Conservation (phyloP, 257 asterid species). For the Galeopsis tetrahit region DNA sequence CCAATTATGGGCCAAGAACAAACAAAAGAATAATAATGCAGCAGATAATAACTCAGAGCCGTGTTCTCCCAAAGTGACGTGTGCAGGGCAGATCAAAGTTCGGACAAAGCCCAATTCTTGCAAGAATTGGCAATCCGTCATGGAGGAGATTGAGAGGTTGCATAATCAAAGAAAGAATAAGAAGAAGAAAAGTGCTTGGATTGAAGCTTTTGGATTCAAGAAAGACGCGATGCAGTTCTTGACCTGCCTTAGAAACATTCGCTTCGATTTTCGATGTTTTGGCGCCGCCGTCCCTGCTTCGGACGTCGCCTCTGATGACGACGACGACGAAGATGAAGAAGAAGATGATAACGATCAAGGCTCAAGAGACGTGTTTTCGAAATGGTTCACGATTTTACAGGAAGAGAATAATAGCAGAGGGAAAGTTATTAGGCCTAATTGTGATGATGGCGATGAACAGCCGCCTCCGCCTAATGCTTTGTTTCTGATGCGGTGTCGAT, state of each 20-base stretch:
- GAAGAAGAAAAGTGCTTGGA: conserved; percentile 51
- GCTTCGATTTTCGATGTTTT: conserved; percentile 82
- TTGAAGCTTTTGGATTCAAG: conserved; percentile 72
- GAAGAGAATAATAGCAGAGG: conserved; percentile 39
- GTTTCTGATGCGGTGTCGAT: conserved; percentile 83
- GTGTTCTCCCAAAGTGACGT: conserved; percentile 83
- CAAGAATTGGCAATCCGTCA: conserved; percentile 89
- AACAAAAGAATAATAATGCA: conserved; percentile 28
- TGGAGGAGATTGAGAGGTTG: conserved; percentile 89
- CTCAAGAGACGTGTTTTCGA: conserved; percentile 65
- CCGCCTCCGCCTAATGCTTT: conserved; percentile 63
- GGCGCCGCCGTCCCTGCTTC: conserved; percentile 65
- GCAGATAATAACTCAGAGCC: conserved; percentile 65
- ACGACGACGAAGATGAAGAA: conserved; percentile 41
- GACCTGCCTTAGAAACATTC: conserved; percentile 63
- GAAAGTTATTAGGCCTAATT: conserved; percentile 10
- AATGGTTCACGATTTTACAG: conserved; percentile 87
- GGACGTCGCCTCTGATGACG: conserved; percentile 64
- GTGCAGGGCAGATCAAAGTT: conserved; percentile 88
- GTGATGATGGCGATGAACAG: neutral
- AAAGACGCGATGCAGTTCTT: conserved; percentile 82
- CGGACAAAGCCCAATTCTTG: conserved; percentile 58
- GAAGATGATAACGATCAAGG: neutral
- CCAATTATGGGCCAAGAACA: conserved; percentile 53
- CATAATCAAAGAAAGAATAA: conserved; percentile 57